Conservation (phyloP, 169 alveolate genomes). For the Ichthyophthirius multifiliis region DNA sequence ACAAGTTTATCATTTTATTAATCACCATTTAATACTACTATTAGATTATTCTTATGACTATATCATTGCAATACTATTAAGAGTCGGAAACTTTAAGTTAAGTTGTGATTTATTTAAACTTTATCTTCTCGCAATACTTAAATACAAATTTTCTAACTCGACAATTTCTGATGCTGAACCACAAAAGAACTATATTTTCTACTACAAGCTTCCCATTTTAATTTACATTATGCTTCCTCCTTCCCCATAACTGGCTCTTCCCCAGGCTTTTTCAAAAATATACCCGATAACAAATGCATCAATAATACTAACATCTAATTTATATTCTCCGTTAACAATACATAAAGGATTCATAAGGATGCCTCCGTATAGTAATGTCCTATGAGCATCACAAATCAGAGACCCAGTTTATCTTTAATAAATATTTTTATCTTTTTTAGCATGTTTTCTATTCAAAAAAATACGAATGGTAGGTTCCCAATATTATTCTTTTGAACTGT, state of each 20-base stretch:
- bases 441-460: background rate
- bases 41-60: no score
- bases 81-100: no score
- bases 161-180: background rate
- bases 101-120: background rate
- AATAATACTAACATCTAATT: background rate
- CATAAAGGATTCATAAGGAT: background rate
- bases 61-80: no score
- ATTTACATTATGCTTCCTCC: background rate
- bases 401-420: background rate
- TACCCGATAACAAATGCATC: background rate
- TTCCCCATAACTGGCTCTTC: background rate
- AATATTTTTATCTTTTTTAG: background rate
- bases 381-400: background rate
- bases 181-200: background rate
- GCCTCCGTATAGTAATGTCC: background rate
- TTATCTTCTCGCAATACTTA: background rate
- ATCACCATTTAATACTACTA: no score
- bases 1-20: no score
- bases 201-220: background rate
- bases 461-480: background rate
- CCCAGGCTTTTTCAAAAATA: constrained; percentile 2
- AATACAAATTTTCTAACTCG: background rate
- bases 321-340: background rate
- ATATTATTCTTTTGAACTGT: background rate